Conservation (phyloP, 805 yeast genomes). For the Wickerhamiella alocasiicola region DNA sequence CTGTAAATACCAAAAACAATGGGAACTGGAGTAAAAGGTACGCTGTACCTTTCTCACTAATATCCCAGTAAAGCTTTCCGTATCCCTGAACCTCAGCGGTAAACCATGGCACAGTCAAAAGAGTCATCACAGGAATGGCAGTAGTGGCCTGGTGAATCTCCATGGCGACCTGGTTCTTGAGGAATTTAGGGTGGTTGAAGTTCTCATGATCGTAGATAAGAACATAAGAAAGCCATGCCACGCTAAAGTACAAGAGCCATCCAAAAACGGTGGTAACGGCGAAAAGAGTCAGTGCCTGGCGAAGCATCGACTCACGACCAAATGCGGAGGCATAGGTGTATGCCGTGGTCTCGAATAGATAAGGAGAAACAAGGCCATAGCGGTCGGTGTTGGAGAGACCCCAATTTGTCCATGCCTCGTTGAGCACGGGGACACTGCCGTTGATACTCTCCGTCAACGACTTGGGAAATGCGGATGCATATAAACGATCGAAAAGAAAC, state of each 20-base stretch:
- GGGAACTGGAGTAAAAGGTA: constrained; percentile 59
- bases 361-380: constrained; percentile 33
- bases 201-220: constrained; percentile 77
- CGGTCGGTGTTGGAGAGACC: constrained; percentile 14
- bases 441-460: neutral
- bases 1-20: constrained; percentile 80
- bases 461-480: constrained; percentile 54
- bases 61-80: constrained; percentile 61
- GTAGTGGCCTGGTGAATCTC: constrained; percentile 69
- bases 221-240: constrained; percentile 64
- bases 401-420: neutral
- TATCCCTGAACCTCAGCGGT: constrained; percentile 70
- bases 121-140: constrained; percentile 83
- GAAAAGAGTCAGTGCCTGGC: constrained; percentile 60
- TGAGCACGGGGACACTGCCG: constrained; percentile 2
- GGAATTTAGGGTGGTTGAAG: constrained; percentile 89
- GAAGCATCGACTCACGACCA: constrained; percentile 55
- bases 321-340: constrained; percentile 56
- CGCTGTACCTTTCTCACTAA: constrained; percentile 48
- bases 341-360: constrained; percentile 42
- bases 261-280: constrained; percentile 71
- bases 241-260: constrained; percentile 61
- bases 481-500: constrained; percentile 57
- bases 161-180: constrained; percentile 81
- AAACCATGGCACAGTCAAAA: constrained; percentile 83